Evolutionary conservation across 371 early-diverging fungal genomes (phyloP), one percentile per base, ranked within the genome.

Genomic region (Apophysomyces ossiformis): DNA sequence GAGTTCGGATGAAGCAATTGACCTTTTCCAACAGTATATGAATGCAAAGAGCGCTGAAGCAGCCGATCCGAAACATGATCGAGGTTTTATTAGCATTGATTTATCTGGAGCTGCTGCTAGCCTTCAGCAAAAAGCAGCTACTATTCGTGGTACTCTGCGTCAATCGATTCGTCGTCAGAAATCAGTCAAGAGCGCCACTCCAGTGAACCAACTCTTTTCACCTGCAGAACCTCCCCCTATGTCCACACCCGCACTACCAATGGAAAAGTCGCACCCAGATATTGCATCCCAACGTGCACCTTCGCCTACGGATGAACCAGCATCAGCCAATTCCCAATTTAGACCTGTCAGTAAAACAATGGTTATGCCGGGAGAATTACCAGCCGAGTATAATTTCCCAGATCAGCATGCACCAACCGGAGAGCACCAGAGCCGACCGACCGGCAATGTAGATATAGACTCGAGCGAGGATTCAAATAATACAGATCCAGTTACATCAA

Each of bases 1-100:
- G 8, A 69, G 68, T 21, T 70, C 60, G 5, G 64, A 69, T 6
- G 60, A 71, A 16, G 65, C 69, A 5, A 72, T 72, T 46, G 79
- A 73, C 37, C 41, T 79, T 13, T 76, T 70, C 56, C 64, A 70
- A 26, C 74, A 70, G 58, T 76, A 74, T 41, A 57, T 68, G 47
- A 70, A 65, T 16, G 57, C 45, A 7, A 50, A 50, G 21, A 67
- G 57, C 9, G 36, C 57, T 4, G 67, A 68, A 21, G 57, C 58
- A 18, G 50, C 41, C 26, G 18, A 66, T 54, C 37, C n/a, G 6
- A 60, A 38, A 5, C 38, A 63, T 6, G 61, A 54, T 13, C 58
- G 37, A 36, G 69, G 54, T 9, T 70, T 70, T 43, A 58, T 74
- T 7, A 63, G 68, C 2, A 70, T 74, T 21, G 74, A 74, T 38